A percentile compares a stretch with the other conserved stretches of the same genome.
phyloP scores from a whole-genome alignment of 768 basidiomycete species.

The Podaxis mareebaensis region DNA sequence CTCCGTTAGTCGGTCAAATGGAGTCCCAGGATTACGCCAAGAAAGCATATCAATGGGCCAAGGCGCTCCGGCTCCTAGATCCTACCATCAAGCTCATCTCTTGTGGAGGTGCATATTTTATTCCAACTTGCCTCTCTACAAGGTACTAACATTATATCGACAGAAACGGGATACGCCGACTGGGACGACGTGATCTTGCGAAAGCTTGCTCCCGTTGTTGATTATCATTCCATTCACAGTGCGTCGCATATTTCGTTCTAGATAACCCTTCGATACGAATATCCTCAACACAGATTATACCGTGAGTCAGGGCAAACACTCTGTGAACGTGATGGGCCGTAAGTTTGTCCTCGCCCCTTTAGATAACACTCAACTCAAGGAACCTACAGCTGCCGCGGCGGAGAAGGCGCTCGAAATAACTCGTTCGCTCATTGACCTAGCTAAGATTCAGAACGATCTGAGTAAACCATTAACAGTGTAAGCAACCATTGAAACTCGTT shows the following conservation, averaged over 20 bases:
- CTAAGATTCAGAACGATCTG: slow-evolving; percentile 40
- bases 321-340: slow-evolving; percentile 56
- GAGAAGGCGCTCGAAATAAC: slow-evolving; percentile 55
- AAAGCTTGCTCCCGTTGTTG: slow-evolving; percentile 45
- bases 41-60: slow-evolving; percentile 61
- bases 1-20: slow-evolving; percentile 51
- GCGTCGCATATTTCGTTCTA: slow-evolving; percentile 11
- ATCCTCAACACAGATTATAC: slow-evolving; percentile 36
- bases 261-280: background rate
- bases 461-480: slow-evolving; percentile 40
- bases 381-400: slow-evolving; percentile 44
- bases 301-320: slow-evolving; percentile 43
- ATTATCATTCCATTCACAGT: slow-evolving; percentile 52
- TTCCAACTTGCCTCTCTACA: slow-evolving; percentile 7
- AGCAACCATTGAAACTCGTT: slow-evolving; percentile 8
- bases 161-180: slow-evolving; percentile 42
- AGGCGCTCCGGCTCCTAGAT: slow-evolving; percentile 57
- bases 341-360: slow-evolving; percentile 17
- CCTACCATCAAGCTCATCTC: slow-evolving; percentile 54
- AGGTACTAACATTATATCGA: slow-evolving; percentile 12
- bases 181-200: slow-evolving; percentile 44
- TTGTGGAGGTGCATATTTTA: slow-evolving; percentile 45
- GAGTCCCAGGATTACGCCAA: slow-evolving; percentile 54
- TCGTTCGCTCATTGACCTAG: slow-evolving; percentile 51
- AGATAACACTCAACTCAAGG: background rate